Conservation (phyloP, 176 grass and related monocot genomes). For the Carex pumila region DNA sequence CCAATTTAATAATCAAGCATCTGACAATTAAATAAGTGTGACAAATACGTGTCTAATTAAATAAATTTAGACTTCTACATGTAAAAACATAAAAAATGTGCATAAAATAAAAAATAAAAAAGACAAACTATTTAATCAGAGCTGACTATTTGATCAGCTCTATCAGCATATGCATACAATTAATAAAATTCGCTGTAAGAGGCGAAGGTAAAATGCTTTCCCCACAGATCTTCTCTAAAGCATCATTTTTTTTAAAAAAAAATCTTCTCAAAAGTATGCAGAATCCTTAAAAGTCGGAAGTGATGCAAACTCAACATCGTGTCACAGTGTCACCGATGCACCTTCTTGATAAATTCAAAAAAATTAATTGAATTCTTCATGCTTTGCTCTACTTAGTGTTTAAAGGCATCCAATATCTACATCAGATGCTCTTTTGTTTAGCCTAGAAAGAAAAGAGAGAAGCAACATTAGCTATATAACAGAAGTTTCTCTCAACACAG, state of each 20-base stretch:
- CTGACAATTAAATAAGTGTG: too few relatives aligned
- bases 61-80: too few relatives aligned
- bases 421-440: neutral
- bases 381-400: neutral
- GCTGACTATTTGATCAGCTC: too few relatives aligned
- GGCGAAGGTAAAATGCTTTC: neutral
- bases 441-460: neutral
- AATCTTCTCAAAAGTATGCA: neutral
- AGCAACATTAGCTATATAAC: neutral
- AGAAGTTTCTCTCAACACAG: too few relatives aligned
- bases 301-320: neutral
- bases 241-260: too few relatives aligned
- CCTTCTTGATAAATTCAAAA: neutral
- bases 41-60: too few relatives aligned
- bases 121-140: too few relatives aligned
- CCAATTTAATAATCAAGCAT: too few relatives aligned
- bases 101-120: too few relatives aligned
- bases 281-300: neutral
- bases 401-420: neutral
- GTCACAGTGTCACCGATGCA: neutral
- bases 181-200: neutral
- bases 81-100: too few relatives aligned
- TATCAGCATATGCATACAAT: neutral
- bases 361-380: too few relatives aligned
- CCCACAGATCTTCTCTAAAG: neutral